phyloP scores from a whole-genome alignment of 352 stramenopile genomes.

The Peronosclerospora sorghi region DNA sequence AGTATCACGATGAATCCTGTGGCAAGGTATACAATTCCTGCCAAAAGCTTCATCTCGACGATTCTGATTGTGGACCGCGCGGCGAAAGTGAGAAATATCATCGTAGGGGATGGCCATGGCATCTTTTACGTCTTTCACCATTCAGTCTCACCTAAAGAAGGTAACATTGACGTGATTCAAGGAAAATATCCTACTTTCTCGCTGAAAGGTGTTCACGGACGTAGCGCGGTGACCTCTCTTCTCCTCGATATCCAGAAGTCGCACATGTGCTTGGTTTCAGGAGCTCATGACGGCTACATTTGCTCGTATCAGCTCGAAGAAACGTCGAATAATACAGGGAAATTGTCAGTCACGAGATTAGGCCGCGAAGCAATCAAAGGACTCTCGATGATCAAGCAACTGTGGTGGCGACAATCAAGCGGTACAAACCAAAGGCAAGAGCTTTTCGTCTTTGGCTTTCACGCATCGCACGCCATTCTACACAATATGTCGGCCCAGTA shows the following conservation, averaged over 20 bases:
- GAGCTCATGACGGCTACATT: slow-evolving; percentile 77
- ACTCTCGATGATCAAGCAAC: slow-evolving; percentile 60
- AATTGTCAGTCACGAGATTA: slow-evolving; percentile 22
- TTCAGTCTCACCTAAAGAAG: slow-evolving; percentile 4
- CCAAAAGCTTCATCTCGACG: slow-evolving; percentile 42
- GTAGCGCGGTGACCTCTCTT: slow-evolving; percentile 57
- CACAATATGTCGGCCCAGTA: slow-evolving; percentile 67
- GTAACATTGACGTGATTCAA: background rate
- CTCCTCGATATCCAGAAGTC: slow-evolving; percentile 12
- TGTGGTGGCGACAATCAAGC: slow-evolving; percentile 26
- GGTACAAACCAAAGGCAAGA: slow-evolving; percentile 15
- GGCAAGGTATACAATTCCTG: slow-evolving; percentile 38
- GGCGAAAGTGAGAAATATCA: slow-evolving; percentile 30
- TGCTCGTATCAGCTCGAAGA: slow-evolving; percentile 36
- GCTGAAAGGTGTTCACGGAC: slow-evolving; percentile 45
- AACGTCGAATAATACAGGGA: slow-evolving; percentile 8
- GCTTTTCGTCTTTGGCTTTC: slow-evolving; percentile 78
- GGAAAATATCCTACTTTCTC: slow-evolving; percentile 16
- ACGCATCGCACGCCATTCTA: slow-evolving; percentile 56
- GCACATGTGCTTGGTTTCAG: slow-evolving; percentile 33
- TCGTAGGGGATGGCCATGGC: slow-evolving; percentile 64
- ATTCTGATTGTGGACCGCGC: slow-evolving; percentile 36
- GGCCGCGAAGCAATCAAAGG: slow-evolving; percentile 67
- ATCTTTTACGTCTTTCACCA: slow-evolving; percentile 58
- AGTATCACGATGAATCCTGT: slow-evolving; percentile 24